Percentiles rank a stretch among this genome's conserved stretches.
Conservation (phyloP, 2,329 filamentous ascomycete species). For the Cryphonectria parasitica region DNA sequence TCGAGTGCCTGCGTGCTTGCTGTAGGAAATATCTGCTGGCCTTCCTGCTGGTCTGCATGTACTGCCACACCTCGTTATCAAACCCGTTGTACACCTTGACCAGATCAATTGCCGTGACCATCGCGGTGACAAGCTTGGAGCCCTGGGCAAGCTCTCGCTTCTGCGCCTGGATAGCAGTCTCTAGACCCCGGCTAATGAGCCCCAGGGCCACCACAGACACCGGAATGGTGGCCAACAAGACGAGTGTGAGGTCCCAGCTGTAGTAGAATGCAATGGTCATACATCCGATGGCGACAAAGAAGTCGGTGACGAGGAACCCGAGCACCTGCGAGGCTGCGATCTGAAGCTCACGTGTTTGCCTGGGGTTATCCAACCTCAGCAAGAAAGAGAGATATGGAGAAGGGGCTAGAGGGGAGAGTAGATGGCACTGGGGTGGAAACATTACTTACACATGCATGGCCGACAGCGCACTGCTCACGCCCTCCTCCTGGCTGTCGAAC, state of each 20-base stretch:
- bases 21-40: slow-evolving; percentile 67
- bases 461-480: slow-evolving; percentile 71
- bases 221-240: slow-evolving; percentile 75
- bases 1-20: slow-evolving; percentile 70
- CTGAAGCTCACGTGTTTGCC: slow-evolving; percentile 82
- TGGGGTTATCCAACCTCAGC: slow-evolving; percentile 42
- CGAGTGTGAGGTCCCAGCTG: slow-evolving; percentile 83
- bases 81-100: slow-evolving; percentile 87
- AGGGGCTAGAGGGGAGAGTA: too few relatives aligned
- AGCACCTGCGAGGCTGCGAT: slow-evolving; percentile 78
- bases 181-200: slow-evolving; percentile 63
- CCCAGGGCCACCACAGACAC: slow-evolving; percentile 64
- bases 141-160: slow-evolving; percentile 69
- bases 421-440: not conserved
- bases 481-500: slow-evolving; percentile 77
- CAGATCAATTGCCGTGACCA: slow-evolving; percentile 75
- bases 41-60: slow-evolving; percentile 57
- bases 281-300: slow-evolving; percentile 67
- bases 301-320: slow-evolving; percentile 68
- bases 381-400: too few relatives aligned
- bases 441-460: slow-evolving; percentile 71
- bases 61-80: slow-evolving; percentile 69
- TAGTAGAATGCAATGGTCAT: slow-evolving; percentile 74
- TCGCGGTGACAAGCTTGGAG: slow-evolving; percentile 71
- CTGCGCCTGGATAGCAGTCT: slow-evolving; percentile 70